Percentiles rank a stretch among this genome's conserved stretches.
Conservation (phyloP, 495 filamentous ascomycete species). For the Amphirosellinia nigrospora region DNA sequence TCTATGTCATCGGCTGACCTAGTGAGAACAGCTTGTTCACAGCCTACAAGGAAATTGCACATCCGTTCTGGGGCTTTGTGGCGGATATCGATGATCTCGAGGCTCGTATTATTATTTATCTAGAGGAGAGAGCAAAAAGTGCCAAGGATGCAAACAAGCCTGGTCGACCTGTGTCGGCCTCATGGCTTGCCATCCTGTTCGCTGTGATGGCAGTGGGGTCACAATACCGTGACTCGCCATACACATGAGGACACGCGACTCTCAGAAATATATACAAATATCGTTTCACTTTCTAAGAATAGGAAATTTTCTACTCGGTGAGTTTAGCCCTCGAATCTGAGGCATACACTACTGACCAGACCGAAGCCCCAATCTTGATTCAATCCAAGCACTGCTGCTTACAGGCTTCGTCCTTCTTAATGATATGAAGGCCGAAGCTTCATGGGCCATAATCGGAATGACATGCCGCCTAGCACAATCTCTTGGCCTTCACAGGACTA, state of each 20-base stretch:
- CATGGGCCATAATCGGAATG: slow-evolving; percentile 61
- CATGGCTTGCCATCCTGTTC: slow-evolving; percentile 77
- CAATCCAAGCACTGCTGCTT: slow-evolving; percentile 62
- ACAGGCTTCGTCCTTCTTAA: slow-evolving; percentile 61
- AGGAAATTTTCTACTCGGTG: slow-evolving; percentile 60
- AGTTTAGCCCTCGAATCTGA: not conserved
- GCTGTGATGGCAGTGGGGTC: slow-evolving; percentile 80
- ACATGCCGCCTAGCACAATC: slow-evolving; percentile 62
- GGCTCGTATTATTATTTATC: slow-evolving; percentile 66
- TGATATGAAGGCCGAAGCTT: slow-evolving; percentile 66
- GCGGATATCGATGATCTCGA: slow-evolving; percentile 72
- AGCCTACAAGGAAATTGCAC: slow-evolving; percentile 77
- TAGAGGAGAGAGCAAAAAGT: slow-evolving; percentile 67
- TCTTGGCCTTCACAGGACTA: slow-evolving; percentile 57
- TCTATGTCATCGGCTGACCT: not conserved
- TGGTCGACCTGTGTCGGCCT: slow-evolving; percentile 63
- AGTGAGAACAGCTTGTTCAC: slow-evolving; percentile 63
- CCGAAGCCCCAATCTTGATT: slow-evolving; percentile 59
- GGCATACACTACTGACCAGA: slow-evolving; percentile 7
- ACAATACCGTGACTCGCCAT: slow-evolving; percentile 76
- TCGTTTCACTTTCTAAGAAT: slow-evolving; percentile 62
- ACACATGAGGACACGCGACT: slow-evolving; percentile 58
- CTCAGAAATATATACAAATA: slow-evolving; percentile 62
- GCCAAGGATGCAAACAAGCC: slow-evolving; percentile 55
- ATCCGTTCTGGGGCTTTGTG: slow-evolving; percentile 81